Conservation (phyloP, 306 rosid genomes). For the Vigna trinervia region DNA sequence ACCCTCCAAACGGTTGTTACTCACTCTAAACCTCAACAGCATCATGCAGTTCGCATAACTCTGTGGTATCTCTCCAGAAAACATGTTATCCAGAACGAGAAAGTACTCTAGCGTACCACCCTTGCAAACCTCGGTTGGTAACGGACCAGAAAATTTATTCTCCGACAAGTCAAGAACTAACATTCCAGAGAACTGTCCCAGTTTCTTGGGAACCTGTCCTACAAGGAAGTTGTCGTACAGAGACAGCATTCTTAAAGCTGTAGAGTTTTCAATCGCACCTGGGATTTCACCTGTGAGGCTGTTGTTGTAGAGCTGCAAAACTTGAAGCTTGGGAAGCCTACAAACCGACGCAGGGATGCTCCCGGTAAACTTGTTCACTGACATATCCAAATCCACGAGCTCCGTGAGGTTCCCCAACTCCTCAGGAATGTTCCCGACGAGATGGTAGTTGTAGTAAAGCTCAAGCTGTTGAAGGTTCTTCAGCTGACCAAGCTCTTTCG, state of each 20-base stretch:
- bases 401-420: conserved; percentile 81
- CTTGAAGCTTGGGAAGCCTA: conserved; percentile 78
- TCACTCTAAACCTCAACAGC: conserved; percentile 85
- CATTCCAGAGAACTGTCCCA: conserved; percentile 77
- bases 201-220: conserved; percentile 72
- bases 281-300: conserved; percentile 81
- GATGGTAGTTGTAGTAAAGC: conserved; percentile 78
- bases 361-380: conserved; percentile 80
- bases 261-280: conserved; percentile 68
- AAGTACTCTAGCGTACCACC: conserved; percentile 74
- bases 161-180: conserved; percentile 83
- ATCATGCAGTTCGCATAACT: conserved; percentile 65
- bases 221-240: conserved; percentile 76
- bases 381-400: conserved; percentile 82
- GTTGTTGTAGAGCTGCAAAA: conserved; percentile 89
- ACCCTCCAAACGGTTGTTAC: conserved; percentile 67
- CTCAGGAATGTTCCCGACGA: conserved; percentile 72
- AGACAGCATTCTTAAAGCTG: conserved; percentile 65
- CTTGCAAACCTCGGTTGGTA: conserved; percentile 77
- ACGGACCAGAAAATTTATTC: conserved; percentile 71
- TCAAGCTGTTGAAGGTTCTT: conserved; percentile 71
- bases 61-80: conserved; percentile 78
- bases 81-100: conserved; percentile 71
- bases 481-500: conserved; percentile 66
- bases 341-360: conserved; percentile 73